phyloP scores from a whole-genome alignment of 257 asterid species.

The Eucommia ulmoides region DNA sequence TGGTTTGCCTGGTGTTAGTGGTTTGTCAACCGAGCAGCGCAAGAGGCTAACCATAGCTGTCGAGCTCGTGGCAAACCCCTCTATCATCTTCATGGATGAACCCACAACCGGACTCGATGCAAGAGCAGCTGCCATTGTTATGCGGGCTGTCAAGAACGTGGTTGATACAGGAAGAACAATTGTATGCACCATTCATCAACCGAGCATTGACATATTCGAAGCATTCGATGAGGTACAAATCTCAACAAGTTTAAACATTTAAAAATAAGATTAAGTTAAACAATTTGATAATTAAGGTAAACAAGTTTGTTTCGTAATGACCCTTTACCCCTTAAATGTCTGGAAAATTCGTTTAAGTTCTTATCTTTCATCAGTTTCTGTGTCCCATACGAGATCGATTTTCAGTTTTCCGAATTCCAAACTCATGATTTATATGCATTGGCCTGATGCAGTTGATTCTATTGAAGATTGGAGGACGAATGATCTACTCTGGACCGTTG shows the following conservation, averaged over 20 bases:
- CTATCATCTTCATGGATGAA: slow-evolving; percentile 46
- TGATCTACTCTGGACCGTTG: slow-evolving; percentile 45
- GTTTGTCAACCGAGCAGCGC: slow-evolving; percentile 50
- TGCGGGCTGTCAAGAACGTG: slow-evolving; percentile 48
- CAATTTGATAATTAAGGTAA: neutral
- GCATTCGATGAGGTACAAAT: slow-evolving; percentile 33
- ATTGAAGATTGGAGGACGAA: slow-evolving; percentile 40
- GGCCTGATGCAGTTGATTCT: slow-evolving; percentile 38
- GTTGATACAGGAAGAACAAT: slow-evolving; percentile 45
- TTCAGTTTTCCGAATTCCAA: too few species aligned
- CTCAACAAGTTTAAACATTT: neutral
- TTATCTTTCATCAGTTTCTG: too few species aligned
- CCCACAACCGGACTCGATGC: slow-evolving; percentile 60
- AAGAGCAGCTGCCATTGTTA: slow-evolving; percentile 53
- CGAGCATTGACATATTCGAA: slow-evolving; percentile 47
- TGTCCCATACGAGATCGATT: too few species aligned
- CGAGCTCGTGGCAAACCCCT: slow-evolving; percentile 53
- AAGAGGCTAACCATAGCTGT: slow-evolving; percentile 51
- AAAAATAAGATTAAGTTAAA: too few species aligned
- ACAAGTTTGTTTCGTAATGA: neutral
- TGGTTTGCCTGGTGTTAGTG: slow-evolving; percentile 36
- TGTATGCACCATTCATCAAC: slow-evolving; percentile 59
- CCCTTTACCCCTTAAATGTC: neutral
- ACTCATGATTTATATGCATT: too few species aligned
- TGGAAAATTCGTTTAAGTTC: too few species aligned